Evolutionary conservation across 495 filamentous ascomycete species (phyloP).

Genomic region (Polyplosphaeria fusca): DNA sequence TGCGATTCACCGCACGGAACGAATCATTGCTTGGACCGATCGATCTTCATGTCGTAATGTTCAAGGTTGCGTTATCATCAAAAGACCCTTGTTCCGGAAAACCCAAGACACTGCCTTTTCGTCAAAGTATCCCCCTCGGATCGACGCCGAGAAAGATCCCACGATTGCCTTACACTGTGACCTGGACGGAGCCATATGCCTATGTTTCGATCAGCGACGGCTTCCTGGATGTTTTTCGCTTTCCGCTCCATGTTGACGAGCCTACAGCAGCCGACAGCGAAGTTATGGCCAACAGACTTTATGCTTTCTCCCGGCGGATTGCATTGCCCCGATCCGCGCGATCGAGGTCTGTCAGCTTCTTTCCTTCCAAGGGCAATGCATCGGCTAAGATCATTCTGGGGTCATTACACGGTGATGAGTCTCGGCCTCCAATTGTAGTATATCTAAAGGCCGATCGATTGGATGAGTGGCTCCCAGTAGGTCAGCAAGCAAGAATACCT

Average conservation of each 20-base stretch:
- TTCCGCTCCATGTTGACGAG: background rate
- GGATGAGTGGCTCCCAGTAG: background rate
- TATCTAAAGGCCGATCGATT: background rate
- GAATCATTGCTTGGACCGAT: background rate
- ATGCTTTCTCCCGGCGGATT: background rate
- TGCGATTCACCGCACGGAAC: background rate
- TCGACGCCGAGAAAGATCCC: background rate
- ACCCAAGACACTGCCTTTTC: background rate
- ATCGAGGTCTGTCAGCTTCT: slow-evolving; percentile 1
- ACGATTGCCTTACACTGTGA: background rate
- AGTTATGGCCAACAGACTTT: background rate
- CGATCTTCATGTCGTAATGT: background rate
- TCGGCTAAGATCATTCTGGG: background rate
- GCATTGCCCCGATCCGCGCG: background rate
- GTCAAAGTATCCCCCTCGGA: background rate
- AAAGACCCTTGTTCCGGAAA: background rate
- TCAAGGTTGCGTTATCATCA: background rate
- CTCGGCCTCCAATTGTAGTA: background rate
- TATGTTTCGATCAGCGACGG: background rate
- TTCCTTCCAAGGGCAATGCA: background rate
- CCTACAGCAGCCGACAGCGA: background rate
- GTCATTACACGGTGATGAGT: background rate
- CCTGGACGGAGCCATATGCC: background rate
- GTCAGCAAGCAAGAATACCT: background rate
- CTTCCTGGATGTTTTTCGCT: background rate